Evolutionary conservation across 1,284 basidiomycete genomes (phyloP).

Genomic region (Puccinia triticina): DNA sequence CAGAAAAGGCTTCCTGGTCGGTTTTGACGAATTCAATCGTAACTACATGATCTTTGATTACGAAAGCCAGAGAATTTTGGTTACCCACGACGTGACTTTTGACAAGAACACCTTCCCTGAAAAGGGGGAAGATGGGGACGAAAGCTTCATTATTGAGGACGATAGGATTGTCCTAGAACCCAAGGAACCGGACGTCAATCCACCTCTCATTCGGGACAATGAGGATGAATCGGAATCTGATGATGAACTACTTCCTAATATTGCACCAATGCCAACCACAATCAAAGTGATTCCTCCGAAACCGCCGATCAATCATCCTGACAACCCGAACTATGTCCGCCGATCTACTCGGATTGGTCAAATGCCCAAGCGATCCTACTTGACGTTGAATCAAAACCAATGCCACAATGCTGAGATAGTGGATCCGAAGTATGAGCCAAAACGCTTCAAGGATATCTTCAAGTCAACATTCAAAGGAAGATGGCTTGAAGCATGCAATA

Average conservation of each 20-base stretch:
- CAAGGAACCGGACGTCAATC: too few species aligned
- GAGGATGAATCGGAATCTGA: not conserved
- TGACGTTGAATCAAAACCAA: not conserved
- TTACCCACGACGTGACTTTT: constrained; percentile 10
- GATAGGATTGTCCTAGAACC: not conserved
- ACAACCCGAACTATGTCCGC: not conserved
- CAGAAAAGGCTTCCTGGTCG: not conserved
- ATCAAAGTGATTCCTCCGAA: not conserved
- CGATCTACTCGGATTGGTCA: not conserved
- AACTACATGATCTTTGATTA: too few species aligned
- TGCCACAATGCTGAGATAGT: too few species aligned
- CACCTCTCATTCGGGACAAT: too few species aligned
- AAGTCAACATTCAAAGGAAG: not conserved
- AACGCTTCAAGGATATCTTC: not conserved
- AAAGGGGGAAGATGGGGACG: not conserved
- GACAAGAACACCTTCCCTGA: constrained; percentile 9
- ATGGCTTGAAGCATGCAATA: not conserved
- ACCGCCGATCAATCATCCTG: not conserved
- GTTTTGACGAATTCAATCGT: constrained; percentile 23
- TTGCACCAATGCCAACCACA: too few species aligned
- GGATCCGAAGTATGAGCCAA: not conserved
- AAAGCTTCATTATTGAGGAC: not conserved
- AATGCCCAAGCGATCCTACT: not conserved
- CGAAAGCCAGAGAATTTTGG: not conserved
- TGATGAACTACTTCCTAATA: too few species aligned